These are phyloP conservation scores for Phytophthora tubulina DNA, from an alignment of 352 stramenopile species.

Conservation along the genomic window DNA sequence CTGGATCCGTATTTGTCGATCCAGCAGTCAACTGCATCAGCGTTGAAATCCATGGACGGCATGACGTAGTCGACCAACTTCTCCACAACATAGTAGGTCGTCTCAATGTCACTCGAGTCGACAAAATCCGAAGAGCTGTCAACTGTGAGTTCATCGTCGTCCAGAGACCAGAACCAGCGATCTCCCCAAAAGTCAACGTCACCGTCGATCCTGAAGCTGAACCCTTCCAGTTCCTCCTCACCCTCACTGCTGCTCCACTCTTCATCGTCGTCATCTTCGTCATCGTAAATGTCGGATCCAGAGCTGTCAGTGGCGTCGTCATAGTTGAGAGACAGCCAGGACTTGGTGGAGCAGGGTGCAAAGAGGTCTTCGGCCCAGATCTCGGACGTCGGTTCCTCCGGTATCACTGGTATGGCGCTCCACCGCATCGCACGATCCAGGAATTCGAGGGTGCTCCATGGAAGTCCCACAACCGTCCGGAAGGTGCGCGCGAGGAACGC, in stretches of 20 bases:
- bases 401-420: slow-evolving; percentile 5
- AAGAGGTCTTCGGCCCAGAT: slow-evolving; percentile 39
- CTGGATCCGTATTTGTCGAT: slow-evolving; percentile 42
- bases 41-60: slow-evolving; percentile 35
- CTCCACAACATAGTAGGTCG: slow-evolving; percentile 12
- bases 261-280: slow-evolving; percentile 21
- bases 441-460: slow-evolving; percentile 30
- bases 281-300: slow-evolving; percentile 34
- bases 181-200: slow-evolving; percentile 33
- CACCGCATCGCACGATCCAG: slow-evolving; percentile 27
- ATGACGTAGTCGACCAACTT: slow-evolving; percentile 35
- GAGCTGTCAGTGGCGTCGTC: slow-evolving; percentile 35
- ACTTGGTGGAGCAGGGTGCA: slow-evolving; percentile 28
- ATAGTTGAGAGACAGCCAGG: not conserved
- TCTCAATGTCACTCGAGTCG: not conserved
- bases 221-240: slow-evolving; percentile 30
- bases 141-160: not conserved
- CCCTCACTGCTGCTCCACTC: slow-evolving; percentile 33
- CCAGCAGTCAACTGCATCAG: slow-evolving; percentile 27
- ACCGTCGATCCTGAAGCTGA: slow-evolving; percentile 20
- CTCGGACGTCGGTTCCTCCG: slow-evolving; percentile 16
- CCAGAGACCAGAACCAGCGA: slow-evolving; percentile 29
- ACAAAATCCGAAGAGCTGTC: slow-evolving; percentile 3
- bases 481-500: slow-evolving; percentile 36
- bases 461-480: slow-evolving; percentile 19